phyloP scores from a whole-genome alignment of 805 yeast genomes.

The Starmerella ratchasimensis region DNA sequence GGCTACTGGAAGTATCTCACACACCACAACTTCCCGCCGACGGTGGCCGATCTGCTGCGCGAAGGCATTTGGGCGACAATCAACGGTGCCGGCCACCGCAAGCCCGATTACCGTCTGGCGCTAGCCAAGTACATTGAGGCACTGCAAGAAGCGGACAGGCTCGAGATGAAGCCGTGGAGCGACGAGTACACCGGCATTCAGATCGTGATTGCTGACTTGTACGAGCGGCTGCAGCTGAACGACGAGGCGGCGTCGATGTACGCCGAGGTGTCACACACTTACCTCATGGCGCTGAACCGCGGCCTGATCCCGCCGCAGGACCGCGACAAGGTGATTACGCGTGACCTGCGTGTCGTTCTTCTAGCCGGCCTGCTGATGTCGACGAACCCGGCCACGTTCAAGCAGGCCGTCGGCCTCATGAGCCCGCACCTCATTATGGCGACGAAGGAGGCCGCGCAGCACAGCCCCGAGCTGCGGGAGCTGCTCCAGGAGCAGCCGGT shows the following conservation, averaged over 20 bases:
- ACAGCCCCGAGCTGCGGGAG: slow-evolving; percentile 20
- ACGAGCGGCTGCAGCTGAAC: slow-evolving; percentile 47
- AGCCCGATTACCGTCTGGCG: slow-evolving; percentile 51
- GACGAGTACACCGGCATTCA: slow-evolving; percentile 88
- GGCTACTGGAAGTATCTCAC: slow-evolving; percentile 22
- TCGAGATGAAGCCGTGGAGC: slow-evolving; percentile 42
- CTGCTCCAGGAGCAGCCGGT: slow-evolving; percentile 14
- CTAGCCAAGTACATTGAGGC: slow-evolving; percentile 63
- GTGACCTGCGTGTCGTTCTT: slow-evolving; percentile 55
- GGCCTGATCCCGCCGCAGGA: slow-evolving; percentile 29
- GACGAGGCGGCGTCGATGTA: slow-evolving; percentile 57
- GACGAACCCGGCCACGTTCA: slow-evolving; percentile 9
- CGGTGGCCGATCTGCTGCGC: slow-evolving; percentile 59
- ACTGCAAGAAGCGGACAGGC: slow-evolving; percentile 43
- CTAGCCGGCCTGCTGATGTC: slow-evolving; percentile 41
- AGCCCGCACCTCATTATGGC: slow-evolving; percentile 51
- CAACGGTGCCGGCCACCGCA: slow-evolving; percentile 38
- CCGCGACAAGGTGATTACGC: slow-evolving; percentile 50
- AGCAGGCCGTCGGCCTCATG: slow-evolving; percentile 32
- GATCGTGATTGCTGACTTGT: slow-evolving; percentile 76
- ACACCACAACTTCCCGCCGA: slow-evolving; percentile 33
- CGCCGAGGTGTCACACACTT: slow-evolving; percentile 43
- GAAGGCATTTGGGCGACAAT: slow-evolving; percentile 76
- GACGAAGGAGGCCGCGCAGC: slow-evolving; percentile 42
- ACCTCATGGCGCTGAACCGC: slow-evolving; percentile 40